Base-by-base conservation (phyloP, 805 yeast species). In the Metschnikowia amazonensis region DNA sequence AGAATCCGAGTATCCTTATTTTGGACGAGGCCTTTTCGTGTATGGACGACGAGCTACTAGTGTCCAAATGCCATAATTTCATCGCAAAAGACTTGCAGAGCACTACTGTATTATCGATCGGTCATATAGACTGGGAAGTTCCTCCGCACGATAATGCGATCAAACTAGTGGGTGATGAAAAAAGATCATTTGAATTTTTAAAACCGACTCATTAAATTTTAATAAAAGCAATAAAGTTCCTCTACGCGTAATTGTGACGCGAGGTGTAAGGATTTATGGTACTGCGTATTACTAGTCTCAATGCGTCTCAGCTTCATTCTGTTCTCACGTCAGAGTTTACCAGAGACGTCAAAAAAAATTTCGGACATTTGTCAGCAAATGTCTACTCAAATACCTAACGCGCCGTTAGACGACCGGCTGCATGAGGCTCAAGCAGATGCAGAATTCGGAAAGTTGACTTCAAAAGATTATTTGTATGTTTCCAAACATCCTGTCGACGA, bases 11-110 rank as follows among this genome's bases (percentile, higher is more conserved):
- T 40, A 67, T 92, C 1, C 69, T 92, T 43, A 84, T 92, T 38
- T 69, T 92, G 2, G 99, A 92, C 64, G 99, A 92, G 68, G 95
- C 98, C 0, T 80, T 92, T 47, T 86, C 96, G 18, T 95, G 89
- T 13, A 87, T 92, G 94, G 86, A 84, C 32, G 82, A 80, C 28
- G 56, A 51, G 35, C 44, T 36, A 6, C 31, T 70, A 30, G 59
- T 70, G 60, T 39, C 49, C 7, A 49, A 56, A 45, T 71, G 76
- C 47, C 75, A 69, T 46, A 46, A 50, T 6, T 40, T 66, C 14
- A 55, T 71, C 13, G 53, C 52, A 8, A 39, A 46, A 5, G 44
- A 59, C 2, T 52, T 63, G 42, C 21, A 36, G 3, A 47, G 53
- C 6, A 86, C 95, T 0, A 82, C 96, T 0, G 81, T 83, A 2